A percentile compares a stretch with the other conserved stretches of the same genome.
These are phyloP conservation scores for Cymbidium sinense DNA, from an alignment of 106 monocot genomes.

Conservation along the genomic window DNA sequence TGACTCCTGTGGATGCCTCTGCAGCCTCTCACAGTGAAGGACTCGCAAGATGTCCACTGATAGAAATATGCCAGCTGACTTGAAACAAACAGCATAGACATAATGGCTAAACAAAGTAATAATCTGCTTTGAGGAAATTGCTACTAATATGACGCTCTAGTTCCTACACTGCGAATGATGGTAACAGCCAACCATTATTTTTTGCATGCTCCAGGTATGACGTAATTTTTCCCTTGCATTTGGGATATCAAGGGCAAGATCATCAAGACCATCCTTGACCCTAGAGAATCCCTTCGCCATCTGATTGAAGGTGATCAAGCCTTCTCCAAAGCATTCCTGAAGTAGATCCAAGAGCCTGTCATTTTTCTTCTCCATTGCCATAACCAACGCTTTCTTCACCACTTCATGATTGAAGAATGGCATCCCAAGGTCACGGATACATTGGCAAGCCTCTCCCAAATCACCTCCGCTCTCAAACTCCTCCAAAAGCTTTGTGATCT, in stretches of 20 bases:
- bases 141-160: not conserved
- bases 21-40: not conserved
- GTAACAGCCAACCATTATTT: constrained; percentile 56
- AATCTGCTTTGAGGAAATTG: not conserved
- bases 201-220: constrained; percentile 52
- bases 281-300: constrained; percentile 88
- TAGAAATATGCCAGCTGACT: not conserved
- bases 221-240: constrained; percentile 58
- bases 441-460: constrained; percentile 77
- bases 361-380: constrained; percentile 99
- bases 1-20: not conserved
- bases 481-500: constrained; percentile 81
- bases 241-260: constrained; percentile 90
- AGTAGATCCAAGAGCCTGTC: constrained; percentile 61
- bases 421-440: constrained; percentile 89
- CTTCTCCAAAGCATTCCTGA: constrained; percentile 81
- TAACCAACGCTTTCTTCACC: constrained; percentile 79
- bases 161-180: constrained; percentile 14
- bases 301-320: constrained; percentile 87
- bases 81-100: not conserved
- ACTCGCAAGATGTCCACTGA: not conserved
- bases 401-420: constrained; percentile 95
- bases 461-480: constrained; percentile 86
- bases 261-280: constrained; percentile 80
- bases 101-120: not conserved